Evolutionary conservation across 129 eudicot genomes (phyloP).

Genomic region (Pittosporum tobira): DNA sequence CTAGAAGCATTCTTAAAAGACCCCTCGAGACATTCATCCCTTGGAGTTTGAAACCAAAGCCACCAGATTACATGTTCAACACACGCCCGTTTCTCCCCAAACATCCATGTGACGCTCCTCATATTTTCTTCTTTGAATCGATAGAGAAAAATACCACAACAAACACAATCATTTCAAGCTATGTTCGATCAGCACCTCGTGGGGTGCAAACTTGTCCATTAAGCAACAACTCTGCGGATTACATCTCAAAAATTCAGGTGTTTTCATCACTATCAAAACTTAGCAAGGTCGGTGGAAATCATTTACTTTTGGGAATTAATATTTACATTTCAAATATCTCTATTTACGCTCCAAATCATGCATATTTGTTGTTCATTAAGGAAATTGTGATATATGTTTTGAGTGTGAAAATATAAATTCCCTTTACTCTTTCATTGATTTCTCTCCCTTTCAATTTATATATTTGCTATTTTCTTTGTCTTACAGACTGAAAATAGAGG

Average conservation of each 20-base stretch:
- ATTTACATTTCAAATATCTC: no score
- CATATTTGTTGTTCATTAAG: no score
- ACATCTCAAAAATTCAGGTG: slow-evolving; percentile 22
- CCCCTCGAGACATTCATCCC: slow-evolving; percentile 31
- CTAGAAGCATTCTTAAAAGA: slow-evolving; percentile 20
- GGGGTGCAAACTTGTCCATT: slow-evolving; percentile 20
- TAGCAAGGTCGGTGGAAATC: slow-evolving; percentile 7
- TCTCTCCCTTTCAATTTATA: background rate
- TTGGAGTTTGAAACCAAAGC: slow-evolving; percentile 9
- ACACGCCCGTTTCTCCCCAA: slow-evolving; percentile 17
- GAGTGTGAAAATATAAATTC: background rate
- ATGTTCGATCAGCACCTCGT: slow-evolving; percentile 14
- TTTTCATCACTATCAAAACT: slow-evolving; percentile 21
- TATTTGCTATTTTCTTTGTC: background rate
- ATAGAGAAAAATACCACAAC: slow-evolving; percentile 7
- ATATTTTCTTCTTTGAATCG: slow-evolving; percentile 26
- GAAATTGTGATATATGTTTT: no score
- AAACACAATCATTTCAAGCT: slow-evolving; percentile 18
- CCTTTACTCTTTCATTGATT: no score
- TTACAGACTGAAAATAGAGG: slow-evolving; percentile 23
- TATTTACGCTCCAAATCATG: no score
- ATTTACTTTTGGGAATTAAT: background rate
- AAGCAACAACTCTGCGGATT: slow-evolving; percentile 26
- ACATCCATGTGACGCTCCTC: slow-evolving; percentile 44
- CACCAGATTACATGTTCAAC: slow-evolving; percentile 32